These are phyloP conservation scores for Phaeotremella skinneri DNA, from an alignment of 768 basidiomycete genomes.

Conservation along the genomic window DNA sequence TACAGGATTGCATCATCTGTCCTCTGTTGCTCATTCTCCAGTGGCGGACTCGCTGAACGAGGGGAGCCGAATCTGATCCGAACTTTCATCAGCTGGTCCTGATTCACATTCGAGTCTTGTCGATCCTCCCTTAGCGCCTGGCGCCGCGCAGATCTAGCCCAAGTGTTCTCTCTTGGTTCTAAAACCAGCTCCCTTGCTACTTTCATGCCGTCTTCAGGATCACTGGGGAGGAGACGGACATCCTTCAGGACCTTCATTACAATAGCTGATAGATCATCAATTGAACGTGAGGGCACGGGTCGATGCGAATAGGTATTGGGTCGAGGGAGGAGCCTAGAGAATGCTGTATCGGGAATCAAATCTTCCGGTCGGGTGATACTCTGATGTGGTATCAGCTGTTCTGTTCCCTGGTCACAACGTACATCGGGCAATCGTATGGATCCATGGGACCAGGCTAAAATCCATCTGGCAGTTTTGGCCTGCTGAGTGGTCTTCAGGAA, in stretches of 20 bases:
- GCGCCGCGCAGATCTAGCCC: conserved; percentile 40
- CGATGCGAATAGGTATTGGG: conserved; percentile 20
- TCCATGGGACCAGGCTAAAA: conserved; percentile 77
- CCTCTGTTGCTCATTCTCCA: no score
- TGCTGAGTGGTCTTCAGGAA: conserved; percentile 78
- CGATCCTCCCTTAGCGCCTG: conserved; percentile 21
- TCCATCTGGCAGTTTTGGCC: conserved; percentile 89
- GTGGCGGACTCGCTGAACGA: no score
- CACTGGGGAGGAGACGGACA: conserved; percentile 2
- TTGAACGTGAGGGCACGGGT: conserved; percentile 11
- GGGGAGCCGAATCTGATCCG: no score
- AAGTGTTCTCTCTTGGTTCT: conserved; percentile 30
- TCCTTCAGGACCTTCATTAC: conserved; percentile 14
- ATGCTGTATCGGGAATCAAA: conserved; percentile 33
- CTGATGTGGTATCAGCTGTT: conserved; percentile 13
- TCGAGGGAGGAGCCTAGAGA: conserved; percentile 26
- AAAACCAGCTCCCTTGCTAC: no score
- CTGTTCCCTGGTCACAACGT: conserved; percentile 40
- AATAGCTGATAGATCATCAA: conserved; percentile 8
- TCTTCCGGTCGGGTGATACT: conserved; percentile 21
- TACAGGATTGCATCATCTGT: conserved; percentile 9
- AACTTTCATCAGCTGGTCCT: no score
- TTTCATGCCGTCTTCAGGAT: no score
- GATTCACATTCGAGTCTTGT: no score
- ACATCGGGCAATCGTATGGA: conserved; percentile 73